Conservation (phyloP, 1,284 basidiomycete genomes). For the Naganishia sp. region DNA sequence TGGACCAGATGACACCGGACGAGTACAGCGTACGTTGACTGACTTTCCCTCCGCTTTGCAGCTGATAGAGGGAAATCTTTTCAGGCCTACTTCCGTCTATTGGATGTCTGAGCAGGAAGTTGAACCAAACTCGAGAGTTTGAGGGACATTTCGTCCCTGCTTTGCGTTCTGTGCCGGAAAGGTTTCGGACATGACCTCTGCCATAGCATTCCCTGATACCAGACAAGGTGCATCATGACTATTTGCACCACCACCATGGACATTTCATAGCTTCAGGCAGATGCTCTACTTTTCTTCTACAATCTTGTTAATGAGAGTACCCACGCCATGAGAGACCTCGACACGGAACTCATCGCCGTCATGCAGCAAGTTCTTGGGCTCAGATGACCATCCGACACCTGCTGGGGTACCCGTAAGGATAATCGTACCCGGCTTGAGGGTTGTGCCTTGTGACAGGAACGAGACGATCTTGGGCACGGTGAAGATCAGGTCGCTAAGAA, state of each 20-base stretch:
- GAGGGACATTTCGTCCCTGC: neutral
- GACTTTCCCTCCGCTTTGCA: too few species aligned
- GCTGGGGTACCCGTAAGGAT: slow-evolving; percentile 65
- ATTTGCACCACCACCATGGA: neutral
- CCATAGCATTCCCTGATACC: neutral
- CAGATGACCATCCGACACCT: slow-evolving; percentile 51
- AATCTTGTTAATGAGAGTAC: slow-evolving; percentile 55
- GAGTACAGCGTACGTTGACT: slow-evolving; percentile 50
- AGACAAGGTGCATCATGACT: neutral
- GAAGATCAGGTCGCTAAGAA: slow-evolving; percentile 53
- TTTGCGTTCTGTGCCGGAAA: neutral
- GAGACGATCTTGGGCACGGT: slow-evolving; percentile 57
- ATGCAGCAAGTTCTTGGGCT: slow-evolving; percentile 45
- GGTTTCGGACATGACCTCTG: too few species aligned
- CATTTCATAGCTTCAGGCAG: neutral
- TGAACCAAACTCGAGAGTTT: neutral
- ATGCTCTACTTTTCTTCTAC: slow-evolving; percentile 46
- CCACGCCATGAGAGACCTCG: slow-evolving; percentile 52
- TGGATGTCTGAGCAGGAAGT: slow-evolving; percentile 7
- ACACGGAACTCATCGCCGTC: slow-evolving; percentile 55
- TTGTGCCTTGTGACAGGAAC: slow-evolving; percentile 81
- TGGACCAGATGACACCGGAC: slow-evolving; percentile 53
- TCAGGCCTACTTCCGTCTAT: slow-evolving; percentile 35
- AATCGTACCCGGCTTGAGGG: slow-evolving; percentile 75
- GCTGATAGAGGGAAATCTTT: neutral